phyloP scores from a whole-genome alignment of 345 rosid genomes.

The Orychophragmus violaceus region DNA sequence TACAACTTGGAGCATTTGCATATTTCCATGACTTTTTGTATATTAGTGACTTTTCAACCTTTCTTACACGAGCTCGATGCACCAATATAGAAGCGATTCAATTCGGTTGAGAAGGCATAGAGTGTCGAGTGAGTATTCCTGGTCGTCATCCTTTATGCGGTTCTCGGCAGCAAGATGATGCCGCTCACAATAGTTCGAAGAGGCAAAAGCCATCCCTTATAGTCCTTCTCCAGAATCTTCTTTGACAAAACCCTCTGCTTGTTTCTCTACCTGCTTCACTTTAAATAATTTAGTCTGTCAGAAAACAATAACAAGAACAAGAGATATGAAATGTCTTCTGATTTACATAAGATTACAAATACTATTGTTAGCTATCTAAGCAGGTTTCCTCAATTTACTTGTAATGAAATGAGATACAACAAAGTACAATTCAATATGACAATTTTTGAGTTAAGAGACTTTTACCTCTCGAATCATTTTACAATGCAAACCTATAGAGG shows the following conservation, averaged over 20 bases:
- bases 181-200: constrained; percentile 52
- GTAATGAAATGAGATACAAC: neutral
- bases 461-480: constrained; percentile 61
- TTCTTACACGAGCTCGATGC: constrained; percentile 82
- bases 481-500: constrained; percentile 61
- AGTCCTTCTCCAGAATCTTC: too few relatives aligned
- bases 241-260: constrained; percentile 41
- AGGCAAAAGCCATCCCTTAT: too few relatives aligned
- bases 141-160: constrained; percentile 30
- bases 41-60: constrained; percentile 29
- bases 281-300: neutral
- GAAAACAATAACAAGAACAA: neutral
- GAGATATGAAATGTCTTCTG: neutral
- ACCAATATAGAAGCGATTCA: constrained; percentile 71
- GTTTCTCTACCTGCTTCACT: constrained; percentile 37
- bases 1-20: neutral
- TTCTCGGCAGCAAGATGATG: constrained; percentile 41
- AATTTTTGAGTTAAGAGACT: neutral
- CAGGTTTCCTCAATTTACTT: neutral
- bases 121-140: constrained; percentile 18
- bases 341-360: neutral
- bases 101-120: constrained; percentile 41
- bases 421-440: neutral
- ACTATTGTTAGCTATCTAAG: neutral
- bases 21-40: neutral